phyloP scores from a whole-genome alignment of 768 basidiomycete genomes.

The Postia placenta region DNA sequence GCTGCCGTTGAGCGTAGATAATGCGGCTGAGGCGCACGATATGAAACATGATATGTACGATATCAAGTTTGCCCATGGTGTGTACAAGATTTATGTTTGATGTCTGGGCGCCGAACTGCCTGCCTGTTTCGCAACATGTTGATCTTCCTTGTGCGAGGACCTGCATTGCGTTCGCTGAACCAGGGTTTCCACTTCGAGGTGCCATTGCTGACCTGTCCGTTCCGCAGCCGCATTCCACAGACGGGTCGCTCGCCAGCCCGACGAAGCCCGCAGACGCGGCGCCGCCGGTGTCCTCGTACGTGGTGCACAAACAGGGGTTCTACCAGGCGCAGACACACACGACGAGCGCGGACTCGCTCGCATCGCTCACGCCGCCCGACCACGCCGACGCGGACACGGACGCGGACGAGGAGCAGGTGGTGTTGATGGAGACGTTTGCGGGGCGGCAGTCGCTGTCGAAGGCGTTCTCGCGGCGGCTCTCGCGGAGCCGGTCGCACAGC shows the following conservation, averaged over 20 bases:
- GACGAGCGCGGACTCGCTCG: conserved; percentile 25
- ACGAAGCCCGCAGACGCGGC: conserved; percentile 11
- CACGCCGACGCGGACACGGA: not conserved
- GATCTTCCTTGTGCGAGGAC: not conserved
- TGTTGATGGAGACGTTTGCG: conserved; percentile 20
- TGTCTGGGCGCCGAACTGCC: too few relatives aligned
- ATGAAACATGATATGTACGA: too few relatives aligned
- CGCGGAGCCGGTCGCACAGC: conserved; percentile 17
- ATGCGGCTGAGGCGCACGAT: too few relatives aligned
- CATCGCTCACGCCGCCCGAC: conserved; percentile 6
- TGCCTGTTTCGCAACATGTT: not conserved
- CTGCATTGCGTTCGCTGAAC: not conserved
- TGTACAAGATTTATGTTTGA: too few relatives aligned
- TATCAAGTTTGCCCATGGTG: not conserved
- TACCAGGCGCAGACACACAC: conserved; percentile 16
- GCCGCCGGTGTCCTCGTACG: conserved; percentile 17
- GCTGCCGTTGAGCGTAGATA: too few relatives aligned
- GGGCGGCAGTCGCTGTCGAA: conserved; percentile 19
- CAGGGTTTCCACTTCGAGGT: not conserved
- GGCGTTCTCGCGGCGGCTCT: conserved; percentile 23
- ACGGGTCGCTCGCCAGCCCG: not conserved
- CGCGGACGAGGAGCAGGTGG: conserved; percentile 17
- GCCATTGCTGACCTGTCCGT: not conserved
- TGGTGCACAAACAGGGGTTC: conserved; percentile 18
- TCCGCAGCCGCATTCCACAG: not conserved